phyloP scores from a whole-genome alignment of 371 early-diverging fungal species.

The Circinella minor region DNA sequence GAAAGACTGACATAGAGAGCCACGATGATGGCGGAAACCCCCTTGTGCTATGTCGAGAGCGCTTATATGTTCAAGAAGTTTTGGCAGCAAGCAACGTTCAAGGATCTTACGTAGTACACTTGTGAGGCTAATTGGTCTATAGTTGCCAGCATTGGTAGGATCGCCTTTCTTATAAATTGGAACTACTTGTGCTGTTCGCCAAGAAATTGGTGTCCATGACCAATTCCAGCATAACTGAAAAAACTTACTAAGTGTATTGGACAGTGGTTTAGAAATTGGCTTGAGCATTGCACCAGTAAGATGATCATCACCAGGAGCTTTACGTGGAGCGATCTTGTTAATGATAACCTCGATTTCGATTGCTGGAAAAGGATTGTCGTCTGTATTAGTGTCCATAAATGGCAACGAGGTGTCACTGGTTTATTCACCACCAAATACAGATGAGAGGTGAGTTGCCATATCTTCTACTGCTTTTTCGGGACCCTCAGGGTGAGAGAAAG shows the following conservation, averaged over 20 bases:
- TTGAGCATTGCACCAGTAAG: conserved; percentile 32
- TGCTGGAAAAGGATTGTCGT: neutral
- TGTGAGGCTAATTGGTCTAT: conserved; percentile 25
- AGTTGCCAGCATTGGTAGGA: conserved; percentile 19
- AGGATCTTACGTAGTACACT: conserved; percentile 23
- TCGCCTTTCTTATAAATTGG: conserved; percentile 32
- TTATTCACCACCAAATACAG: conserved; percentile 9
- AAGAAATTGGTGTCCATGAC: conserved; percentile 21
- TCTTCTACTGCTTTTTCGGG: conserved; percentile 14
- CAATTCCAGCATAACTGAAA: conserved; percentile 32
- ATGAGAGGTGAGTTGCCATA: conserved; percentile 14
- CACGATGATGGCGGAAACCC: conserved; percentile 22
- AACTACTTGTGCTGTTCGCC: conserved; percentile 31
- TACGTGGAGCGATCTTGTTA: conserved; percentile 5
- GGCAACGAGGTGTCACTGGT: neutral
- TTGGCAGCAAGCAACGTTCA: conserved; percentile 15
- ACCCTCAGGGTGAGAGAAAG: conserved; percentile 19
- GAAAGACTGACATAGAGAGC: conserved; percentile 29
- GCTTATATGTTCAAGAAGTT: neutral
- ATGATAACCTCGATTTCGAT: neutral
- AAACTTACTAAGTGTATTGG: conserved; percentile 9
- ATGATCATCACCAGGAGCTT: conserved; percentile 33
- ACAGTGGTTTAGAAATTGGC: conserved; percentile 8
- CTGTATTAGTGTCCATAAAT: too few species aligned
- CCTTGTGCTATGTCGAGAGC: conserved; percentile 30